Base-by-base conservation (phyloP, 768 basidiomycete genomes). In the Tulasnella sp. region DNA sequence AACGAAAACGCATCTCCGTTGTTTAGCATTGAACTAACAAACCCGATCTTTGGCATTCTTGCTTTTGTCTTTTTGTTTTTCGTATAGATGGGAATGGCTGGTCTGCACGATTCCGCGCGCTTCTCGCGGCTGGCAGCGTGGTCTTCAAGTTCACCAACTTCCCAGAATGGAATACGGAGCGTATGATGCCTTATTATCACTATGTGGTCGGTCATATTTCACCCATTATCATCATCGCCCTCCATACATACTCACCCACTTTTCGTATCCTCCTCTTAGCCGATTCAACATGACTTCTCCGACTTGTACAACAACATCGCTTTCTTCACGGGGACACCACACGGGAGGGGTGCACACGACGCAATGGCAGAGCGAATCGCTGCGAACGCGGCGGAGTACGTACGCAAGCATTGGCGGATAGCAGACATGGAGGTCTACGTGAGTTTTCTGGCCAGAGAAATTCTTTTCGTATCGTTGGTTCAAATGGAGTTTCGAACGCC, bases 301-400 rank as follows among this genome's bases (percentile, higher is more conserved):
- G 85, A 88, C 67, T 68, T 89, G 3, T 78, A 85, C 67, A 87
- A 89, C 63, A 73, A 80, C 2, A 74, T 86, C 49, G 70, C 81
- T 1, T 91, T 91, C 73, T 88, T 88, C 72, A 78, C 80, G 0
- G 84, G 85, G 0, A 76, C 78, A 62, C 74, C 74, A 10, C 44
- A 49, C 31, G 64, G 64, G 31, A 54, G 53, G 3, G 60, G 49
- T 8, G 68, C 62, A 3, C 66, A 71, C 54, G 69, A 70, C 49
- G 62, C 66, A 43, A 22, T 70, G 9, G 70, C 67, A 9, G 65
- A 66, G 61, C 59, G 67, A 52, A 70, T 71, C 27, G 69, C 67
- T 2, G 34, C 62, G 19, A 65, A 63, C 29, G 69, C 68, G 2
- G 66, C 63, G 41, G 59, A 63, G 24, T 71, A 68, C 67, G 66